Base-by-base conservation (phyloP, 257 asterid genomes). In the Solanum acaule region DNA sequence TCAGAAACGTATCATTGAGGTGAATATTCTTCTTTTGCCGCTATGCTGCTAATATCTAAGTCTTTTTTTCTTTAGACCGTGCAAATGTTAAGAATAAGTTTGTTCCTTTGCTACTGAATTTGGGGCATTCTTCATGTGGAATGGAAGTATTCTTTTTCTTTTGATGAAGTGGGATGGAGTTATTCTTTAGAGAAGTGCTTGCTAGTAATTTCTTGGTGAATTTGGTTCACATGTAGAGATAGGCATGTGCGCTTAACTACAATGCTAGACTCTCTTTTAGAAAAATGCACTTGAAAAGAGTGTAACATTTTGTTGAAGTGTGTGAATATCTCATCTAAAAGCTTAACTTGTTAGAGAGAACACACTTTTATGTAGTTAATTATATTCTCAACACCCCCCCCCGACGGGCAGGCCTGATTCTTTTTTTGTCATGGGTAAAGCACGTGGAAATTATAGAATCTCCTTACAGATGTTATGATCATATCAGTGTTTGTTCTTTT, bases 1-100 rank as follows among this genome's bases (percentile, higher is more conserved):
- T 87, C 90, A 92, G 89, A 96, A 97, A 90, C 96, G 98, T 87
- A 87, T 96, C 56, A 73, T 91, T 88, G 98, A 97, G 98, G 99
- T 97, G 90, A 92, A 65, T 76, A 73, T 34, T 46, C 40, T 29
- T 81, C 40, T 49, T 10, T 52, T 31, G 68, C 56, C 0, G 9
- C 6, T 44, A 44, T 33, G 65, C 85, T 44, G 85, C 85, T 16
- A 27, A 46, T 46, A 29, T 27, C 85, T 5, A 16, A 46, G 68
- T 46, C 20, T 2, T 29, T 27, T 81, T 79, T 79, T 25, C 38
- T 79, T 79, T 79, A 46, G 67, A 81, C 67, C 5, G 16, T 73
- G 46, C 27, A 34, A 20, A 34, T 73, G 81, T 34, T 34, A 73
- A 73, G 11, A 20, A 34, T 34, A 73, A 34, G 18, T 73, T 31